Evolutionary conservation across 352 stramenopile genomes (phyloP), one percentile per base, ranked within the genome.

Genomic region (Pelagophyceae sp.): DNA sequence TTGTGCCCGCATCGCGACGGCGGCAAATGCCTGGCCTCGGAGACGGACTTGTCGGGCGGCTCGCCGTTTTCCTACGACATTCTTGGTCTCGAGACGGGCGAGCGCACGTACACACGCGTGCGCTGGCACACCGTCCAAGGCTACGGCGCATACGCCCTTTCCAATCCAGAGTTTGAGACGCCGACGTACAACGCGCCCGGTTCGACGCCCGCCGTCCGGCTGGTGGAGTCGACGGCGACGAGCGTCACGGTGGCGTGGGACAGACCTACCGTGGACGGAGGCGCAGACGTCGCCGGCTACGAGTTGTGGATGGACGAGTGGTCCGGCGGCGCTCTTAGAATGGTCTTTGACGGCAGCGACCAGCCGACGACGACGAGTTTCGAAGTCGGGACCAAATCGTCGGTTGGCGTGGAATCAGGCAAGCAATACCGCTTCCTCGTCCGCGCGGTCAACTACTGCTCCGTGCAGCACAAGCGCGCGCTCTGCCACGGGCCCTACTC

Each of bases 281-380:
- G 94, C 0, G 89, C 90, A 27, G 72, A 81, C n/a, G 90, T 98
- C 64, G 96, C 89, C 31, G 94, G 95, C 6, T 98, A 97, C 80
- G 88, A 98, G 76, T 82, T 98, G 35, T 97, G 89, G 90, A 93
- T 98, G 76, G 93, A 96, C n/a, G 91, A 96, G 70, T 98, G 94
- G 93, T 87, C 80, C 65, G 88, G 85, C 40, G 93, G 92, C 0
- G 87, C 90, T 32, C 84, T 88, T 19, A 91, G 90, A 40, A 90
- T 98, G 75, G 90, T 98, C 31, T 98, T 97, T 80, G 93, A 98
- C 79, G 94, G 94, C 1, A 89, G 89, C 0, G 95, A 94, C 51
- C 87, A 94, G 58, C 84, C 88, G 0, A 50, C 79, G 74, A 89
- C 88, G 38, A 94, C 89, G 0, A 76, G 80, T 61, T 93, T 91